Percentiles rank a stretch among this genome's conserved stretches.
Evolutionary conservation across 1,284 basidiomycete species (phyloP).

Genomic region (Phylloboletellus chloephorus): DNA sequence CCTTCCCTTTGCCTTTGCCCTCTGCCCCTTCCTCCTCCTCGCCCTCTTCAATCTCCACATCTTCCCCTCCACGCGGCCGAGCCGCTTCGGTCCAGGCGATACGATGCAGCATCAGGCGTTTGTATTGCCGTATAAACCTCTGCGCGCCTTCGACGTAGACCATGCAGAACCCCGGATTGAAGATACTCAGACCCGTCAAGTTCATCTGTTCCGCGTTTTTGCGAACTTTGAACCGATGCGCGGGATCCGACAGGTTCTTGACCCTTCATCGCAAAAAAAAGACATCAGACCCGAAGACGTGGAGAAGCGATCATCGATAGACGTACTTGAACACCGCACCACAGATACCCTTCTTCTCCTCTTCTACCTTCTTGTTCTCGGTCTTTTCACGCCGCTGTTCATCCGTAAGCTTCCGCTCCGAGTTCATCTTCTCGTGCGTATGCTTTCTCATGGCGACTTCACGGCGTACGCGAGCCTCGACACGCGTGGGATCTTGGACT

Average conservation of each 20-base stretch:
- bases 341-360: slow-evolving; percentile 84
- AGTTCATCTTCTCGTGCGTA: slow-evolving; percentile 89
- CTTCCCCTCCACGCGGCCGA: slow-evolving; percentile 66
- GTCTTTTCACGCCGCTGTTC: slow-evolving; percentile 86
- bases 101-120: slow-evolving; percentile 80
- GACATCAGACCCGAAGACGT: slow-evolving; percentile 3
- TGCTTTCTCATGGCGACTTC: slow-evolving; percentile 91
- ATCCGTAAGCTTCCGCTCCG: slow-evolving; percentile 84
- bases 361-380: slow-evolving; percentile 77
- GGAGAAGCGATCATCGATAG: background rate
- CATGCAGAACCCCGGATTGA: slow-evolving; percentile 84
- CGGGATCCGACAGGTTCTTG: slow-evolving; percentile 83
- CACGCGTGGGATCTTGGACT: slow-evolving; percentile 93
- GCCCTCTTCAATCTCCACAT: slow-evolving; percentile 57
- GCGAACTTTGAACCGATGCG: slow-evolving; percentile 94
- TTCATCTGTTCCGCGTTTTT: slow-evolving; percentile 92
- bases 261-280: slow-evolving; percentile 47
- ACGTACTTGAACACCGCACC: slow-evolving; percentile 88
- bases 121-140: slow-evolving; percentile 86
- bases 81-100: slow-evolving; percentile 95
- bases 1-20: slow-evolving; percentile 34
- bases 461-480: slow-evolving; percentile 89
- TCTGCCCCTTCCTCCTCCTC: slow-evolving; percentile 41
- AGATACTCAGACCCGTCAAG: slow-evolving; percentile 85
- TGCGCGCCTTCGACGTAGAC: slow-evolving; percentile 91